These are phyloP conservation scores for Pestalotiopsis sp. DNA, from an alignment of 2,329 filamentous ascomycete genomes.

Conservation along the genomic window DNA sequence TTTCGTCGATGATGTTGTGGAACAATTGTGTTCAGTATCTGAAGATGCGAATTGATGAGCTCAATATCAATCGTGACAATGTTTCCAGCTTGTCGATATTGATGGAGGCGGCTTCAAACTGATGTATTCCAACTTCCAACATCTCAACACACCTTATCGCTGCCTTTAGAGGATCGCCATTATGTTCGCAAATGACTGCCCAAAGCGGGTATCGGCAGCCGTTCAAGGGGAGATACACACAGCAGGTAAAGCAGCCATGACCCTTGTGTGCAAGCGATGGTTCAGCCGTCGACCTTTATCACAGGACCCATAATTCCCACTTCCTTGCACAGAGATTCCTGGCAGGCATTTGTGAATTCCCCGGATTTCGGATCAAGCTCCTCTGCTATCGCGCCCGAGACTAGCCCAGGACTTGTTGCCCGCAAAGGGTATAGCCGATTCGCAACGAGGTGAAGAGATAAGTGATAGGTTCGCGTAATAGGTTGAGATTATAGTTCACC, in stretches of 20 bases:
- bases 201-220: background rate
- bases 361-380: conserved; percentile 5
- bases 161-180: background rate
- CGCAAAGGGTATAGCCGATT: background rate
- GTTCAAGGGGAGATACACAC: background rate
- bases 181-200: conserved; percentile 1
- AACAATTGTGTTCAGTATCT: background rate
- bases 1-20: background rate
- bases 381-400: background rate
- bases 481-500: background rate
- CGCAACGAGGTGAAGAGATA: background rate
- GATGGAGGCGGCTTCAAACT: background rate
- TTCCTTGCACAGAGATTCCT: background rate
- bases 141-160: background rate
- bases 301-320: background rate
- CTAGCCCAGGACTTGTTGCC: conserved; percentile 6
- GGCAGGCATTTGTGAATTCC: background rate
- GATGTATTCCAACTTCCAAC: background rate
- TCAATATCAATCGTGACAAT: background rate
- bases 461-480: conserved; percentile 3
- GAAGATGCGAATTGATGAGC: background rate
- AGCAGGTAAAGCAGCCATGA: background rate
- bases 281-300: background rate
- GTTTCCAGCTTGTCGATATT: background rate
- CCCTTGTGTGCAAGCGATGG: background rate